Evolutionary conservation across 371 early-diverging fungal species (phyloP).

Genomic region (Mortierella sp.): DNA sequence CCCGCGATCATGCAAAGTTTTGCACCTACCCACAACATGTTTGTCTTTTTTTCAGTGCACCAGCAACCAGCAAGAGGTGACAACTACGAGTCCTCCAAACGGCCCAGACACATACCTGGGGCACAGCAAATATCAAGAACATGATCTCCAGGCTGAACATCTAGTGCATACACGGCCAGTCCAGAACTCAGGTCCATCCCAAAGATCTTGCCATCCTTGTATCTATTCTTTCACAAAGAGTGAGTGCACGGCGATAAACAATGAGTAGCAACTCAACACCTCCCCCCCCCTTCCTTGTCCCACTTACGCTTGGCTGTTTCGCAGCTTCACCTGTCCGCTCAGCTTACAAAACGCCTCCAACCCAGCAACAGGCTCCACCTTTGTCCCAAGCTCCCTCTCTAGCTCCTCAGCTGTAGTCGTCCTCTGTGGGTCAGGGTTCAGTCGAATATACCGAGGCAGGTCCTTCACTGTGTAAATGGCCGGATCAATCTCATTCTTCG

Average conservation of each 20-base stretch:
- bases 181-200: slow-evolving; percentile 92
- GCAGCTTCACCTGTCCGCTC: slow-evolving; percentile 27
- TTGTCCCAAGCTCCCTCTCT: slow-evolving; percentile 54
- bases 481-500: slow-evolving; percentile 74
- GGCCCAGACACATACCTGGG: slow-evolving; percentile 55
- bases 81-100: too few relatives aligned
- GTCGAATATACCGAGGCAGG: slow-evolving; percentile 79
- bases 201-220: slow-evolving; percentile 62
- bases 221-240: slow-evolving; percentile 3
- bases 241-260: too few relatives aligned
- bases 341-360: slow-evolving; percentile 43
- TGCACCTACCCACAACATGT: slow-evolving; percentile 62
- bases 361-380: slow-evolving; percentile 46
- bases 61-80: too few relatives aligned
- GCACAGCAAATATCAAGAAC: slow-evolving; percentile 85
- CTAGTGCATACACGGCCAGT: slow-evolving; percentile 73
- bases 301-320: slow-evolving; percentile 44
- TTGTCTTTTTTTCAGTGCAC: not conserved
- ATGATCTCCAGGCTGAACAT: slow-evolving; percentile 71
- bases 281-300: too few relatives aligned
- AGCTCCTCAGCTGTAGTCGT: slow-evolving; percentile 58
- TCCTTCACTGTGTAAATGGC: slow-evolving; percentile 65
- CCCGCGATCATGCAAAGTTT: slow-evolving; percentile 88
- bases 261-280: too few relatives aligned
- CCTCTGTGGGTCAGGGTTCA: slow-evolving; percentile 61